Base-by-base conservation (phyloP, 139 green algal genomes). In the Spirogloea muscicola region DNA sequence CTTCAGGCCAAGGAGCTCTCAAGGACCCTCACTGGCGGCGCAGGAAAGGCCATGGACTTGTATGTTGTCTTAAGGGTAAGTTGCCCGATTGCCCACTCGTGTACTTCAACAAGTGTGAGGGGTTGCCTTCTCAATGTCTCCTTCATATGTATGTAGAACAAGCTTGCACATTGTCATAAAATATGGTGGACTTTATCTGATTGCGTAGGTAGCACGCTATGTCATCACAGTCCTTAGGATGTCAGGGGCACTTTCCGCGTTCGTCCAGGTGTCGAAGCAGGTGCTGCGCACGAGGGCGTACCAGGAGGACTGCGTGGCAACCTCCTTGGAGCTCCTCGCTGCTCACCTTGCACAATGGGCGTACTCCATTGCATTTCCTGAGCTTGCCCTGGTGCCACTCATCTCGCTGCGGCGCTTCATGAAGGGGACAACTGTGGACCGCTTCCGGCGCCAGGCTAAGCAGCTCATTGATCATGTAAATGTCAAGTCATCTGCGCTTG, bases 341-440 rank as follows among this genome's bases (percentile, higher is more conserved):
- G 86, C 90, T 1, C 89, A 96, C 80, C 81, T 96, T 39, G 57
- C 85, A 1, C 83, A 91, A 68, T 96, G 91, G 89, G 74, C 85
- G 33, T 88, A 84, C 72, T 83, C 70, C 80, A 67, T 91, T 7
- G 83, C 89, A 33, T 96, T 98, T 74, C 93, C 93, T 9, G 93
- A 97, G 87, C 84, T 97, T 13, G 61, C 87, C 0, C 70, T 94
- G 51, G 68, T 79, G 38, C 42, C 49, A 25, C 21, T 29, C 10
- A 61, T 87, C 51, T 67, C 86, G 18, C 87, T 97, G 73, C 76
- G 89, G 1, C 58, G 78, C n/a, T 96, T 97, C 68, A 66, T 72
- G 34, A 96, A 95, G 84, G 52, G 61, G 29, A 87, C 62, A 34
- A 77, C 68, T 0, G 88, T 95, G 57, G 92, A 96, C 57, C 77